A percentile compares a stretch with the other conserved stretches of the same genome.
These are phyloP conservation scores for Sphaerostilbella broomeana DNA, from an alignment of 2,329 filamentous ascomycete species.

Conservation along the genomic window DNA sequence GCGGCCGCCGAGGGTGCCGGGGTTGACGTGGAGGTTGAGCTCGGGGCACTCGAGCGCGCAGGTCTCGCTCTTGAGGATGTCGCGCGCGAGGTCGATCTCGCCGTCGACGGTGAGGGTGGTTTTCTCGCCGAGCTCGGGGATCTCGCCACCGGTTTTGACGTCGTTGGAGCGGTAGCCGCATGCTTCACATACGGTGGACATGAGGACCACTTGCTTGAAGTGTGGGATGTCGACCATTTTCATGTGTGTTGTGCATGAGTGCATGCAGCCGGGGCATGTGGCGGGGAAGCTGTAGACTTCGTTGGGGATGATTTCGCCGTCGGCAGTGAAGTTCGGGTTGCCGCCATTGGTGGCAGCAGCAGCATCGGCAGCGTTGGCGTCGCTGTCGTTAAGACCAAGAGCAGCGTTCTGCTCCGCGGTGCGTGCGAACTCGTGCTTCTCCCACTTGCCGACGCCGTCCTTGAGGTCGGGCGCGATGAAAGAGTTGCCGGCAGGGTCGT, in stretches of 20 bases:
- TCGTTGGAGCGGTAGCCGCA: slow-evolving; percentile 96
- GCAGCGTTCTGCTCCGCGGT: slow-evolving; percentile 80
- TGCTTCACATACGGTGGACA: slow-evolving; percentile 85
- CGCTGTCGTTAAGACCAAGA: slow-evolving; percentile 66
- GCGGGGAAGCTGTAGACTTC: slow-evolving; percentile 91
- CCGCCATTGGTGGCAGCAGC: too few relatives aligned
- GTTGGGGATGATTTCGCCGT: slow-evolving; percentile 83
- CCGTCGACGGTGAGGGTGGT: slow-evolving; percentile 70
- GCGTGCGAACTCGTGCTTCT: slow-evolving; percentile 74
- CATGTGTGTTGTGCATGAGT: slow-evolving; percentile 86
- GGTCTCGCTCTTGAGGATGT: slow-evolving; percentile 94
- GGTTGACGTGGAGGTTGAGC: slow-evolving; percentile 78
- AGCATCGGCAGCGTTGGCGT: slow-evolving; percentile 44
- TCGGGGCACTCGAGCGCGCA: slow-evolving; percentile 84
- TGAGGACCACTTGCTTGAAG: slow-evolving; percentile 95
- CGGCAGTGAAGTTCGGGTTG: slow-evolving; percentile 44
- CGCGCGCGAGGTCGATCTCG: slow-evolving; percentile 70
- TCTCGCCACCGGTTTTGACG: slow-evolving; percentile 91
- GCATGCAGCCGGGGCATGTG: slow-evolving; percentile 84
- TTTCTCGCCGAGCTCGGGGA: slow-evolving; percentile 77
- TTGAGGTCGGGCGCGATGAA: slow-evolving; percentile 87
- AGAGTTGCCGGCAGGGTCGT: slow-evolving; percentile 92
- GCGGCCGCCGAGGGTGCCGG: slow-evolving; percentile 87
- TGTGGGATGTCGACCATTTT: slow-evolving; percentile 98
- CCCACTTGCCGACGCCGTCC: slow-evolving; percentile 79